Percentiles rank a stretch among this genome's conserved stretches.
Evolutionary conservation across 1,284 basidiomycete species (phyloP).

Genomic region (Trichosporon faecale): DNA sequence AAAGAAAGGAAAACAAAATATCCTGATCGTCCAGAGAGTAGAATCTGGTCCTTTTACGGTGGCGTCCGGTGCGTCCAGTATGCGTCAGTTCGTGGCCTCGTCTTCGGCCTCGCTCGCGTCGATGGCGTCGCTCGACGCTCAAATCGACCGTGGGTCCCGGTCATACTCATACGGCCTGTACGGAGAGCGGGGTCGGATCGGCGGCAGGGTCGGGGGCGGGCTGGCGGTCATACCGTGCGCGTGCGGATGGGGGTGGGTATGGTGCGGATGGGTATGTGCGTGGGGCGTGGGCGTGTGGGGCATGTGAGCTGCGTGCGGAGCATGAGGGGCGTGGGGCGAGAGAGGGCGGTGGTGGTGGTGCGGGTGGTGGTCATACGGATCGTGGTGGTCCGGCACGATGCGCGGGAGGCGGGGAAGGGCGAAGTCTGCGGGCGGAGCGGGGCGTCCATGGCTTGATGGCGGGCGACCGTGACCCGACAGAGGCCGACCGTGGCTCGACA

Average conservation of each 20-base stretch:
- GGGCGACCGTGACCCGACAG: not conserved
- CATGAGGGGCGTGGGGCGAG: not conserved
- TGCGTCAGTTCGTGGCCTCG: not conserved
- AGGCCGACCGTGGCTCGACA: not conserved
- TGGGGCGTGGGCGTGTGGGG: constrained; percentile 4
- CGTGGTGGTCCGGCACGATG: constrained; percentile 15
- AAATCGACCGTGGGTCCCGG: constrained; percentile 16
- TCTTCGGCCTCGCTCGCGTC: too few species aligned
- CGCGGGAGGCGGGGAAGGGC: constrained; percentile 19
- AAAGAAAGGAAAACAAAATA: not conserved
- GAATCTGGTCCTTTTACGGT: not conserved
- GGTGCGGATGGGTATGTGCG: constrained; percentile 14
- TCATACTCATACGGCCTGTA: constrained; percentile 18
- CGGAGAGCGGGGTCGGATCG: constrained; percentile 22
- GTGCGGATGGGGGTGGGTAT: not conserved
- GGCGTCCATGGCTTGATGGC: not conserved
- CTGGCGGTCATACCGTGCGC: not conserved
- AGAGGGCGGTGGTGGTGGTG: constrained; percentile 11
- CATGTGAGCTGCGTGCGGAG: not conserved
- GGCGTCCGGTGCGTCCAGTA: not conserved
- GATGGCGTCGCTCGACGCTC: not conserved
- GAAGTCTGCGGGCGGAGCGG: constrained; percentile 1
- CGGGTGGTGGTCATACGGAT: constrained; percentile 11
- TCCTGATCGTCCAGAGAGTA: not conserved
- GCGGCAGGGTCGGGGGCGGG: constrained; percentile 20